A percentile compares a stretch with the other conserved stretches of the same genome.
These are phyloP conservation scores for Fusarium annulatum DNA, from an alignment of 2,329 filamentous ascomycete species.

Conservation along the genomic window DNA sequence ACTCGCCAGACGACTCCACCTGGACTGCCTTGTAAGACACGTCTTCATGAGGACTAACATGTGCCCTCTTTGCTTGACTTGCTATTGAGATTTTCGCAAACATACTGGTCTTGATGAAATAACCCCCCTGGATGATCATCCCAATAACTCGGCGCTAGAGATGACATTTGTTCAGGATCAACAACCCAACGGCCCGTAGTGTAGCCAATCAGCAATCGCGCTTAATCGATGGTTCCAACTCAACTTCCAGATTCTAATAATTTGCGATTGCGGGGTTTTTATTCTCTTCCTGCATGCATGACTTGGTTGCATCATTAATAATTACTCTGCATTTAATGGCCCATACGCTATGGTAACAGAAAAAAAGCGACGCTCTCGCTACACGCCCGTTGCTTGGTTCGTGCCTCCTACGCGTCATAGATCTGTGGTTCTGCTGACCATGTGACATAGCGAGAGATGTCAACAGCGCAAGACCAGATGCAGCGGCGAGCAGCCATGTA, in stretches of 20 bases:
- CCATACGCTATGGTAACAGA: neutral
- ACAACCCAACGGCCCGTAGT: no score
- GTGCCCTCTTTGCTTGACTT: neutral
- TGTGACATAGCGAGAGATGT: neutral
- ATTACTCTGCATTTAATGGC: neutral
- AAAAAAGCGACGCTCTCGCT: neutral
- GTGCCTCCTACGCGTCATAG: neutral
- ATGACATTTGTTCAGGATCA: no score
- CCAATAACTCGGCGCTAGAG: no score
- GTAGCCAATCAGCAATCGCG: no score
- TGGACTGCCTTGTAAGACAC: neutral
- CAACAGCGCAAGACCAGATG: neutral
- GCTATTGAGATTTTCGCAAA: no score
- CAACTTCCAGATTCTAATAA: accelerated
- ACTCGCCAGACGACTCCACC: neutral
- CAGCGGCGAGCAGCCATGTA: neutral
- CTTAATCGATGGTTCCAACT: no score
- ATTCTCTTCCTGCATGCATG: neutral
- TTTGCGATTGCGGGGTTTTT: neutral
- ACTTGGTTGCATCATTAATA: no score
- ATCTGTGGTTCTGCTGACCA: neutral
- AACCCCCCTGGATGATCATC: accelerated
- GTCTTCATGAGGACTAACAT: accelerated
- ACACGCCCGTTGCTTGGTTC: neutral
- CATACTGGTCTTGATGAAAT: neutral